Conservation (phyloP, 441 rosid species). For the Raphanus hybrid region DNA sequence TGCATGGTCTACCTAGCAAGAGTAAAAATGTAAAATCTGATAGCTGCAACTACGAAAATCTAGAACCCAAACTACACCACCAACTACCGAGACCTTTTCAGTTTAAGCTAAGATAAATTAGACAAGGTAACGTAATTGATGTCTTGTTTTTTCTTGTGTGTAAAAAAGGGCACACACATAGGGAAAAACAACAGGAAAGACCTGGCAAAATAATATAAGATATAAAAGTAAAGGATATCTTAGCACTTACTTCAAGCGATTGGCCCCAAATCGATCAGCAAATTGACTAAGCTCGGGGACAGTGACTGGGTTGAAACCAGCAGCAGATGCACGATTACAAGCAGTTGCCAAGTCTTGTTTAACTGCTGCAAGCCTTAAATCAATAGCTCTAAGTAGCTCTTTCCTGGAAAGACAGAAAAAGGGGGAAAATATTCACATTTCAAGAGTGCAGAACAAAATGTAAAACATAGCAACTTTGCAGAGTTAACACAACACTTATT, state of each 20-base stretch:
- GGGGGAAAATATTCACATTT: constrained; percentile 4
- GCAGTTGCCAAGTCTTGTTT: constrained; percentile 80
- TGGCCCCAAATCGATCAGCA: constrained; percentile 89
- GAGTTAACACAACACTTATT: constrained; percentile 16
- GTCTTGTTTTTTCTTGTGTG: constrained; percentile 26
- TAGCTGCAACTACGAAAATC: constrained; percentile 30
- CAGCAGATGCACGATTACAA: constrained; percentile 84
- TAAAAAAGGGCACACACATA: constrained; percentile 5
- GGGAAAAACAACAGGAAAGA: constrained; percentile 19
- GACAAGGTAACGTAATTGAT: constrained; percentile 6
- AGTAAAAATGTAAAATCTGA: neutral
- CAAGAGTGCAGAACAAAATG: constrained; percentile 14
- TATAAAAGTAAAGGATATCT: constrained; percentile 35
- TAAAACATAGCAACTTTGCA: constrained; percentile 8
- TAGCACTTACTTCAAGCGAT: constrained; percentile 82
- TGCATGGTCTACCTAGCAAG: constrained; percentile 11
- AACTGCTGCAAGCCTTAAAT: constrained; percentile 83
- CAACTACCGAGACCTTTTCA: neutral
- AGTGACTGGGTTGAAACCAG: constrained; percentile 78
- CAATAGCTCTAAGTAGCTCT: constrained; percentile 97
- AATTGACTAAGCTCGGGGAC: constrained; percentile 76
- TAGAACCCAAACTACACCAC: constrained; percentile 23
- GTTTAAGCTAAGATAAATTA: constrained; percentile 24
- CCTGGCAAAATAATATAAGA: neutral
- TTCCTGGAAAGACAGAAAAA: constrained; percentile 55